Conservation (phyloP, 371 early-diverging fungal genomes). For the Mortierella sp. region DNA sequence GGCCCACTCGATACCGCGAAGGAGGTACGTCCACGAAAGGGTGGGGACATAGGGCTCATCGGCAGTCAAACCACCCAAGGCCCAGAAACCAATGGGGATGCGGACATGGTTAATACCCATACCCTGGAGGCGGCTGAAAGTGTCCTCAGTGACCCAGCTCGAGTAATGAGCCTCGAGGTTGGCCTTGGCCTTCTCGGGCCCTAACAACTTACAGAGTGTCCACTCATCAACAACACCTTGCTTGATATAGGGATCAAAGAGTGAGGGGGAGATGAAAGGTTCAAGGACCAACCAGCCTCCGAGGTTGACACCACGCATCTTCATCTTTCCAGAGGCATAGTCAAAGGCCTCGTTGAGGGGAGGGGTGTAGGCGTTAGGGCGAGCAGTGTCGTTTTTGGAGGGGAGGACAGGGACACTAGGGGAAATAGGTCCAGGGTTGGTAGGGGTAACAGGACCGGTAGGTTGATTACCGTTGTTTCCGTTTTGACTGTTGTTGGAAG, state of each 20-base stretch:
- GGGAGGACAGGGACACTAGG: slow-evolving; percentile 7
- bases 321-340: slow-evolving; percentile 32
- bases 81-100: slow-evolving; percentile 66
- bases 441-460: neutral
- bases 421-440: neutral
- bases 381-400: slow-evolving; percentile 27
- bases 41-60: slow-evolving; percentile 62
- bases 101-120: slow-evolving; percentile 64
- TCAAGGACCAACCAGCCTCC: slow-evolving; percentile 78
- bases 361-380: slow-evolving; percentile 39
- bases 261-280: slow-evolving; percentile 61
- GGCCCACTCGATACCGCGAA: slow-evolving; percentile 66
- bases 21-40: slow-evolving; percentile 59
- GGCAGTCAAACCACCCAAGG: slow-evolving; percentile 57
- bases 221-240: slow-evolving; percentile 63
- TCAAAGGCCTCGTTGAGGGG: slow-evolving; percentile 52
- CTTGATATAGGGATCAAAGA: slow-evolving; percentile 55
- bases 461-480: neutral
- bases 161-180: slow-evolving; percentile 60
- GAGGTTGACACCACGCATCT: slow-evolving; percentile 72
- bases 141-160: slow-evolving; percentile 63
- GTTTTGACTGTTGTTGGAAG: neutral
- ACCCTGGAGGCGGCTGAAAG: slow-evolving; percentile 56
- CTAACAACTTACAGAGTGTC: slow-evolving; percentile 59
- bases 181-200: slow-evolving; percentile 53